A percentile compares a stretch with the other conserved stretches of the same genome.
Conservation (phyloP, 228 moss, liverwort and hornwort genomes). For the Sphagnum fallax region DNA sequence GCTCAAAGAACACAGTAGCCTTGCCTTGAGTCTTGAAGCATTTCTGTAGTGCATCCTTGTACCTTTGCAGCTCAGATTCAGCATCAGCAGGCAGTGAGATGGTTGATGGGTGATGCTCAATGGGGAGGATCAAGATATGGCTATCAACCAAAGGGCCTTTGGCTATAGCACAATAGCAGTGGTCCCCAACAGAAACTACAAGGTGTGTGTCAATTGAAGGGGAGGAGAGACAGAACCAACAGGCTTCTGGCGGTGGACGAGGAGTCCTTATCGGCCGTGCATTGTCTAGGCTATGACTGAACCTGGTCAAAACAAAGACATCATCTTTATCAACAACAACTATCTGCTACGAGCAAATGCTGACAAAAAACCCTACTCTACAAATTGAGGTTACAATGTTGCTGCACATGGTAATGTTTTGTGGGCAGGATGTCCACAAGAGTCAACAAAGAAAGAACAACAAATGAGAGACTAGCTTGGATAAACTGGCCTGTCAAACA, state of each 20-base stretch:
- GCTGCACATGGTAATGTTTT: too few species aligned
- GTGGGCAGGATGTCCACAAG: neutral
- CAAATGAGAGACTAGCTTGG: neutral
- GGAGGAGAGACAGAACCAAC: constrained; percentile 99
- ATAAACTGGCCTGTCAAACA: too few species aligned
- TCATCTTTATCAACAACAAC: too few species aligned
- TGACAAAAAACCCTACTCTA: too few species aligned
- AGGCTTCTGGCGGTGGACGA: constrained; percentile 68
- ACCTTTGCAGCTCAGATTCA: constrained; percentile 63
- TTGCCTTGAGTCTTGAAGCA: constrained; percentile 73
- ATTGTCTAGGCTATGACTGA: constrained; percentile 72
- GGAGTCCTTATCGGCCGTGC: constrained; percentile 52
- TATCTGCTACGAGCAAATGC: too few species aligned
- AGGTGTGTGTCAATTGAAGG: constrained; percentile 80
- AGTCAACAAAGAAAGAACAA: neutral
- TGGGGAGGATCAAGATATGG: constrained; percentile 76
- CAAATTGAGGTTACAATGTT: too few species aligned
- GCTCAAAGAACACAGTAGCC: constrained; percentile 73
- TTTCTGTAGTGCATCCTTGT: constrained; percentile 64
- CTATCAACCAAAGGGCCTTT: constrained; percentile 89
- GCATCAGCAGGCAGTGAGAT: constrained; percentile 56
- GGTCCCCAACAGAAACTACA: constrained; percentile 89
- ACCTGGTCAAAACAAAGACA: too few species aligned
- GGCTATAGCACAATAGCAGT: constrained; percentile 94
- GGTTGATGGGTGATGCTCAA: constrained; percentile 90